Base-by-base conservation (phyloP, 2,329 filamentous ascomycete species). In the Trichoderma sp. region DNA sequence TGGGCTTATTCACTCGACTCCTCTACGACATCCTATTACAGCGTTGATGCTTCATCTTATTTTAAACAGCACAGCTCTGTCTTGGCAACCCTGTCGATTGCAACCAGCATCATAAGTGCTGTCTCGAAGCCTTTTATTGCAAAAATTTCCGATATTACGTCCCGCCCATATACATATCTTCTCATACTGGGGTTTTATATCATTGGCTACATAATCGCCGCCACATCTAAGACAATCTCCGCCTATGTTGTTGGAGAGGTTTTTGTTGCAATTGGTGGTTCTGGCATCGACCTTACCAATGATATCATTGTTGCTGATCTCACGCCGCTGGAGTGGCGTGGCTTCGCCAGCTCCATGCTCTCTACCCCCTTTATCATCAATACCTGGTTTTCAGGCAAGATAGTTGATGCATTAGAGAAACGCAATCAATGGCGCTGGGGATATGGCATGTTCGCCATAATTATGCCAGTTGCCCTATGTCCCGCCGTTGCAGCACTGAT, bases 251-350 rank as follows among this genome's bases (percentile, higher is more conserved):
- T 83, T 3, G 86, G 86, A 2, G 83, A 87, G 73, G 84, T 90
- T 12, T 88, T 91, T 77, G 89, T 90, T 70, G 83, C 85, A 0
- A 82, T 89, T 6, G 89, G 89, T 2, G 84, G 85, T 62, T 88
- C 88, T 0, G 88, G 88, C 3, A 84, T 90, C 7, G 87, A 88
- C 70, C 85, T 91, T 34, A 81, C 90, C 61, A 88, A 89, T 75
- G 88, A 90, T 74, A 87, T 91, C 65, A 88, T 91, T 74, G 86
- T 90, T 55, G 88, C 88, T 1, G 90, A 91, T 76, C 85, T 89
- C n/a, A 89, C 88, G 5, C 81, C 79, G 0, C 78, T 77, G 79
- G 86, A 81, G 74, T 81, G 80, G 80, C 75, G 80, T 36, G 80
- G 80, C 32, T 81, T 81, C 70, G 77, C 79, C 43, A 72, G 76